Evolutionary conservation across 352 stramenopile genomes (phyloP), one percentile per base, ranked within the genome.

Genomic region (Phytophthora citrophthora): DNA sequence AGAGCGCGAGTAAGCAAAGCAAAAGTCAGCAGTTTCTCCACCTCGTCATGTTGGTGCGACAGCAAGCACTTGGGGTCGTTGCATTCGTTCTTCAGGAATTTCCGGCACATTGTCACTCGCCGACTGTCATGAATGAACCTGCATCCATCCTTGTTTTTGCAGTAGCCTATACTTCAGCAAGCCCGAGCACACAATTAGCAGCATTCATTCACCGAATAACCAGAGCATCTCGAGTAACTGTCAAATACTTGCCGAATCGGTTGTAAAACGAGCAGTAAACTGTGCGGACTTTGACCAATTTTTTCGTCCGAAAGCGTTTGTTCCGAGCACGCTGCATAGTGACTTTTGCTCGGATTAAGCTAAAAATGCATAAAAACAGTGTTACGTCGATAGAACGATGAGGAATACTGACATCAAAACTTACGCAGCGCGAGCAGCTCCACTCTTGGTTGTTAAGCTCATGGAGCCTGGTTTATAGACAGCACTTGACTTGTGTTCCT

Each of bases 231-330:
- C 23, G 6, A 29, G 13, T 20, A 51, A 11, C 32, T 50, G 16
- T 43, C 16, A 13, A 13, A 38, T 26, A 81, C 83, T 84, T 89
- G 77, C 86, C 86, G 46, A 91, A 93, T 32, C 85, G 79, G 54
- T 91, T 93, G 74, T 87, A 95, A 64, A 92, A 95, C 12, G 72
- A 79, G 55, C 86, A 95, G 56, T 93, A 89, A 54, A 91, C 84
- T 8, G 83, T 93, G 23, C 86, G 84, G 29, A 80, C 43, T 39
- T 71, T 69, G 1, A 64, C 58, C 3, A 45, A 27, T 18, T 76
- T 79, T 26, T 70, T 64, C 10, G 53, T 50, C n/a, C 81, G 70
- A 13, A 77, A 44, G 12, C 73, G 81, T 12, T 76, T 76, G 20
- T 20, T 72, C 36, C 78, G 76, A 20, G 81, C 83, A 15, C 82